These are phyloP conservation scores for Agrocybe pediades DNA, from an alignment of 768 basidiomycete genomes.

Conservation along the genomic window DNA sequence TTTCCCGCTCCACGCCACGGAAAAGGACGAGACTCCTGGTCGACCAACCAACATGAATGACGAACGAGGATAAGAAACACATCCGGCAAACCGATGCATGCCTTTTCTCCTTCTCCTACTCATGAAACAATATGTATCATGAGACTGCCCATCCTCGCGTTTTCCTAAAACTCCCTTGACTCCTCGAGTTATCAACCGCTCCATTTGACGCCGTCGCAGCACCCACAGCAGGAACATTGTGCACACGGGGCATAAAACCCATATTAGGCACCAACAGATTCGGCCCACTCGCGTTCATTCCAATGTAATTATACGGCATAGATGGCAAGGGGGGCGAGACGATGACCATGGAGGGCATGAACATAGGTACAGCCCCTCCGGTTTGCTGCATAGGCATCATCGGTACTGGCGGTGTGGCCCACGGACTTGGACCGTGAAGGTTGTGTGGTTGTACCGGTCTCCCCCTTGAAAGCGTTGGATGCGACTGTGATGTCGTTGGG, in stretches of 20 bases:
- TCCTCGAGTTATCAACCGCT: neutral
- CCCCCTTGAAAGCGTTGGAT: constrained; percentile 25
- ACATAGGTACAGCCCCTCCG: neutral
- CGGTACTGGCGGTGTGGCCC: constrained; percentile 44
- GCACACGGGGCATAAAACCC: neutral
- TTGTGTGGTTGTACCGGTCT: constrained; percentile 29
- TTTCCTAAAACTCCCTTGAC: neutral
- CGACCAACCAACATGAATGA: too few relatives aligned
- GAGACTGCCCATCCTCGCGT: neutral
- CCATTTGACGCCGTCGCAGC: neutral
- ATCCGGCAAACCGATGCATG: neutral
- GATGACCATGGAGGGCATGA: neutral
- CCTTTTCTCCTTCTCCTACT: too few relatives aligned
- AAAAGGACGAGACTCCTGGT: too few relatives aligned
- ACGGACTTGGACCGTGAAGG: constrained; percentile 37
- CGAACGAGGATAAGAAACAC: neutral
- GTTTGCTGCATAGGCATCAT: constrained; percentile 20
- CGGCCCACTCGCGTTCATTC: neutral
- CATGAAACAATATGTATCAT: neutral
- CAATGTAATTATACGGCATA: neutral
- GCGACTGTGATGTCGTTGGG: constrained; percentile 26
- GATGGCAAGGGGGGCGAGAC: neutral
- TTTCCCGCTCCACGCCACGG: too few relatives aligned
- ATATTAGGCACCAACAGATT: neutral
- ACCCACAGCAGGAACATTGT: neutral